phyloP scores from a whole-genome alignment of 1,284 basidiomycete species.

The Sporisorium reilianum region DNA sequence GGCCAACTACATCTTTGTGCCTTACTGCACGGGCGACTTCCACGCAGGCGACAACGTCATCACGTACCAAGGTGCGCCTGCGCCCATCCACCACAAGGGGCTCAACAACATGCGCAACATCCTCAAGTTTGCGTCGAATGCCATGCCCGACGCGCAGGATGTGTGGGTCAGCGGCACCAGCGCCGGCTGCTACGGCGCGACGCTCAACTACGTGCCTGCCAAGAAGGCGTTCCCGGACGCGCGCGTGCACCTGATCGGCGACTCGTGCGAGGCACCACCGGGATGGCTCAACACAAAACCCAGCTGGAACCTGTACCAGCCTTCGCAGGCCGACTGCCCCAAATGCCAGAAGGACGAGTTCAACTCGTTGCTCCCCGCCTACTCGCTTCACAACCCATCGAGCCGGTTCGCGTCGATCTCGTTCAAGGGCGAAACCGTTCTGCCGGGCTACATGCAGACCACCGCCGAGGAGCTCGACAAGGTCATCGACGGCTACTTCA shows the following conservation, averaged over 20 bases:
- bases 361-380: constrained; percentile 34
- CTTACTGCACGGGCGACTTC: constrained; percentile 38
- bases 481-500: constrained; percentile 21
- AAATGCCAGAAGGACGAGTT: constrained; percentile 24
- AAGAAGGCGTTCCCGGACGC: constrained; percentile 25
- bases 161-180: constrained; percentile 31
- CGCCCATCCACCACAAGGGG: constrained; percentile 38
- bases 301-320: constrained; percentile 34
- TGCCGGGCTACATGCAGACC: constrained; percentile 19
- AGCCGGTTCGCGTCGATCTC: constrained; percentile 29
- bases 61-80: constrained; percentile 24
- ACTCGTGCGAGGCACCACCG: constrained; percentile 30
- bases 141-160: constrained; percentile 16
- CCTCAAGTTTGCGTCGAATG: constrained; percentile 2
- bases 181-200: constrained; percentile 39
- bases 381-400: constrained; percentile 19
- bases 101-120: constrained; percentile 31
- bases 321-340: constrained; percentile 14
- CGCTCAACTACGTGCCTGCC: constrained; percentile 25
- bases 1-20: constrained; percentile 30
- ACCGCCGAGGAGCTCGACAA: constrained; percentile 1
- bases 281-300: constrained; percentile 30
- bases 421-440: constrained; percentile 8
- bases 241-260: constrained; percentile 27
- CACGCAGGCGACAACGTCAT: constrained; percentile 25